phyloP scores from a whole-genome alignment of 1,139 yeast species.

The Scheffersomyces illinoinensis region DNA sequence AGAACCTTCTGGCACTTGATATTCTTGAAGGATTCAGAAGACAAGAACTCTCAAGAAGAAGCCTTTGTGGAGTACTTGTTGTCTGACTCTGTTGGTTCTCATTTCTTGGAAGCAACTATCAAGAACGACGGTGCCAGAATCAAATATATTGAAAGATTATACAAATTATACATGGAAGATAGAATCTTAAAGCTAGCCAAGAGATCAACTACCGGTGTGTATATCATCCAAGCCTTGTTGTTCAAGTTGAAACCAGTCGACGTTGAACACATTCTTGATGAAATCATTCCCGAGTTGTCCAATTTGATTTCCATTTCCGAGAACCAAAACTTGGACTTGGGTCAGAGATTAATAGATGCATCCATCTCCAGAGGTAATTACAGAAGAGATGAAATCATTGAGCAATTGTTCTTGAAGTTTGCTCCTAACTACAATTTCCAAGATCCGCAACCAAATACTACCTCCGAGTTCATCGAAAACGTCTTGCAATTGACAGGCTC shows the following conservation, averaged over 20 bases:
- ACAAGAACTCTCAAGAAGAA: slow-evolving; percentile 64
- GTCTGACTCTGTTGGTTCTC: slow-evolving; percentile 89
- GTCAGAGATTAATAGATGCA: slow-evolving; percentile 67
- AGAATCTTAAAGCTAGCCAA: slow-evolving; percentile 71
- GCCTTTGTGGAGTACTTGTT: slow-evolving; percentile 81
- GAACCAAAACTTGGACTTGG: slow-evolving; percentile 67
- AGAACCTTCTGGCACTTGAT: slow-evolving; percentile 64
- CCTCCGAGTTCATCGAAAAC: slow-evolving; percentile 61
- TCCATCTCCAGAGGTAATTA: slow-evolving; percentile 61
- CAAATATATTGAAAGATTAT: slow-evolving; percentile 70
- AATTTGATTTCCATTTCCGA: slow-evolving; percentile 53
- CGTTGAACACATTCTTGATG: slow-evolving; percentile 65
- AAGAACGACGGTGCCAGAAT: slow-evolving; percentile 62
- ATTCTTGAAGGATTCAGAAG: slow-evolving; percentile 45
- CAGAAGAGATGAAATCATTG: slow-evolving; percentile 63
- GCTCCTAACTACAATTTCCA: slow-evolving; percentile 47
- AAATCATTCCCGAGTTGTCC: slow-evolving; percentile 66
- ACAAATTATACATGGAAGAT: slow-evolving; percentile 69
- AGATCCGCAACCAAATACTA: slow-evolving; percentile 34
- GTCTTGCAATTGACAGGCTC: slow-evolving; percentile 64
- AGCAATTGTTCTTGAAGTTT: slow-evolving; percentile 58
- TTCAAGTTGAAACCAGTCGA: slow-evolving; percentile 60
- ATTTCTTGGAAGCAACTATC: slow-evolving; percentile 75
- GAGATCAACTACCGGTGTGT: slow-evolving; percentile 81
- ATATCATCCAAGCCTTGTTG: slow-evolving; percentile 71